Conservation (phyloP, 1,284 basidiomycete genomes). For the Fistulinella staudtii region DNA sequence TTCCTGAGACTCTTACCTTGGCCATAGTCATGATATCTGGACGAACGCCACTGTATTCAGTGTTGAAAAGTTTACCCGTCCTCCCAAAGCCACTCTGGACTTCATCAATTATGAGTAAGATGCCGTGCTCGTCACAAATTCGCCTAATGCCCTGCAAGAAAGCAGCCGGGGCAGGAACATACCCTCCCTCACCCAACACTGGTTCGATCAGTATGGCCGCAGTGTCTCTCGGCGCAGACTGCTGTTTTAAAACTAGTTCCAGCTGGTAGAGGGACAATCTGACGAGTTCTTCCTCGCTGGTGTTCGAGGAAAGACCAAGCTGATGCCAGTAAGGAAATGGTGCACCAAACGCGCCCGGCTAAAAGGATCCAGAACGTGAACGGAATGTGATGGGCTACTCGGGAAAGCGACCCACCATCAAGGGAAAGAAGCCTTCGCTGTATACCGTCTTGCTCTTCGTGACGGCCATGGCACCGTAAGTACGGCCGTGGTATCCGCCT, state of each 20-base stretch:
- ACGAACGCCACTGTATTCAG: constrained; percentile 74
- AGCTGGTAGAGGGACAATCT: constrained; percentile 77
- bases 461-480: constrained; percentile 83
- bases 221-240: constrained; percentile 81
- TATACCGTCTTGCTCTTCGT: constrained; percentile 92
- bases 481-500: constrained; percentile 85
- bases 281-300: constrained; percentile 65
- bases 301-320: constrained; percentile 59
- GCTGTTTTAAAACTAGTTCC: constrained; percentile 79
- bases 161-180: constrained; percentile 81
- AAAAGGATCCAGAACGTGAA: constrained; percentile 2
- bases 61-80: constrained; percentile 83
- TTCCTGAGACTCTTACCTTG: constrained; percentile 48
- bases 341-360: constrained; percentile 82
- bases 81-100: constrained; percentile 90
- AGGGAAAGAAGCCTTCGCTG: constrained; percentile 70
- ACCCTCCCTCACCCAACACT: constrained; percentile 91
- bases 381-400: not conserved
- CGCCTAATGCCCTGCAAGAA: constrained; percentile 79
- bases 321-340: constrained; percentile 97
- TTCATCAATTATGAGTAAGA: constrained; percentile 82
- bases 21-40: constrained; percentile 91
- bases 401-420: constrained; percentile 60
- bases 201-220: constrained; percentile 93
- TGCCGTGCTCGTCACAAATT: constrained; percentile 84